Evolutionary conservation across 2,329 filamentous ascomycete species (phyloP).

Genomic region (Cladophialophora psammophila): DNA sequence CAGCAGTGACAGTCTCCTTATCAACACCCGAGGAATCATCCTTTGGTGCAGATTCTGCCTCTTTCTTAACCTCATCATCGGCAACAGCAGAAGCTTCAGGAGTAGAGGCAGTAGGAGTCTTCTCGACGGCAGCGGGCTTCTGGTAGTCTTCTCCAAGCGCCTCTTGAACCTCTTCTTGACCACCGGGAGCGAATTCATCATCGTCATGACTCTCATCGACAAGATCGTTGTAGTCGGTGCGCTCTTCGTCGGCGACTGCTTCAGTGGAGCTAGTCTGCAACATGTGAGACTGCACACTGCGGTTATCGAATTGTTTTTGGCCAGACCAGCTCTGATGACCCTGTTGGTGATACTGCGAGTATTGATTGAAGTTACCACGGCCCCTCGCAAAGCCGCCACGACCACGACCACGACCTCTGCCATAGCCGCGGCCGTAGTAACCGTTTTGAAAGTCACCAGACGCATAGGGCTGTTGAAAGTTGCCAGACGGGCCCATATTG

Average conservation of each 20-base stretch:
- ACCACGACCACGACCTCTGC: constrained; percentile 71
- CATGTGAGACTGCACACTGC: constrained; percentile 21
- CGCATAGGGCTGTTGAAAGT: constrained; percentile 69
- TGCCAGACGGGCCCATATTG: constrained; percentile 79
- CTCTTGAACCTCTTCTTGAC: constrained; percentile 46
- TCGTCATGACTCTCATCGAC: constrained; percentile 41
- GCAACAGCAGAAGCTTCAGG: constrained; percentile 13
- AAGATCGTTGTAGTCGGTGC: constrained; percentile 25
- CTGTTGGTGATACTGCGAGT: constrained; percentile 46
- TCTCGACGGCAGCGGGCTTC: constrained; percentile 24
- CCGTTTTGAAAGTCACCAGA: constrained; percentile 70
- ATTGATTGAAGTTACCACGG: constrained; percentile 46
- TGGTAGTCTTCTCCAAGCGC: constrained; percentile 40
- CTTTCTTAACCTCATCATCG: constrained; percentile 19
- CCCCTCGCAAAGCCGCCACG: constrained; percentile 59
- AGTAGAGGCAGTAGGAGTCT: constrained; percentile 18
- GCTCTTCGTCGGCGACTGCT: constrained; percentile 32
- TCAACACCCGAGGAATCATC: constrained; percentile 14
- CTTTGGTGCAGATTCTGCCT: constrained; percentile 26
- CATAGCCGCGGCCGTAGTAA: constrained; percentile 75
- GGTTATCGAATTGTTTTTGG: constrained; percentile 34
- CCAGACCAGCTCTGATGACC: constrained; percentile 29
- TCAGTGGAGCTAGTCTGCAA: constrained; percentile 16
- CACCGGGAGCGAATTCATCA: constrained; percentile 46
- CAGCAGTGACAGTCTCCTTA: constrained; percentile 13